Base-by-base conservation (phyloP, 73 alveolate genomes). In the Uronychia binucleata region DNA sequence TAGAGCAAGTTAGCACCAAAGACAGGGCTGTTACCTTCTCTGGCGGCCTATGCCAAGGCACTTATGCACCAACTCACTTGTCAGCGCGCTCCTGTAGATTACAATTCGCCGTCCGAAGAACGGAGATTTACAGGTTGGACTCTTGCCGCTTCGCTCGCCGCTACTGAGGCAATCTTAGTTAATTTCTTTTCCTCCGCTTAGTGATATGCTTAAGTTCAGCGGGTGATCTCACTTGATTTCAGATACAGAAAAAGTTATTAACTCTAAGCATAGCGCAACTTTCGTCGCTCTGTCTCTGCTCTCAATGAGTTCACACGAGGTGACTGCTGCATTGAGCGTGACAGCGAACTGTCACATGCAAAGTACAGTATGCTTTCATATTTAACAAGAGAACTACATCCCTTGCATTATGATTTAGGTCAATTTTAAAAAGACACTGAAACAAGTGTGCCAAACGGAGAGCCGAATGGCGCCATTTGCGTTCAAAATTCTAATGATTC, bases 111-210 rank as follows among this genome's bases (percentile, higher is more conserved):
- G 86, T 92, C 83, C 86, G 67, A 1, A 75, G 89, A 80, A 88
- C 93, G 74, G 88, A 86, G 97, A 90, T 94, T 94, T 83, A 84
- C 96, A 94, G 76, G 86, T 91, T 95, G 97, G 93, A 98, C 99
- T 94, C 80, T 82, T 94, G 97, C 99, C 99, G 98, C 96, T 92
- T 93, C 98, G 81, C 96, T 96, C 98, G 99, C 99, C 99, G 96
- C 90, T 92, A 96, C 98, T 96, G 91, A 91, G 98, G 99, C 96
- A 93, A 92, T 92, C 99, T 92, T 93, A 89, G 98, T 94, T 90
- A 93, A 90, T 96, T 94, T 91, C 98, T 83, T 94, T 90, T 94
- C 99, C 99, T 96, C 95, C 98, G 98, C 98, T 95, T 95, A 95
- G 93, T 93, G 92, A 95, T 95, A 95, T 95, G 98, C 98, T 95